Evolutionary conservation across 2,329 filamentous ascomycete genomes (phyloP).

Genomic region (Talaromyces sp.): DNA sequence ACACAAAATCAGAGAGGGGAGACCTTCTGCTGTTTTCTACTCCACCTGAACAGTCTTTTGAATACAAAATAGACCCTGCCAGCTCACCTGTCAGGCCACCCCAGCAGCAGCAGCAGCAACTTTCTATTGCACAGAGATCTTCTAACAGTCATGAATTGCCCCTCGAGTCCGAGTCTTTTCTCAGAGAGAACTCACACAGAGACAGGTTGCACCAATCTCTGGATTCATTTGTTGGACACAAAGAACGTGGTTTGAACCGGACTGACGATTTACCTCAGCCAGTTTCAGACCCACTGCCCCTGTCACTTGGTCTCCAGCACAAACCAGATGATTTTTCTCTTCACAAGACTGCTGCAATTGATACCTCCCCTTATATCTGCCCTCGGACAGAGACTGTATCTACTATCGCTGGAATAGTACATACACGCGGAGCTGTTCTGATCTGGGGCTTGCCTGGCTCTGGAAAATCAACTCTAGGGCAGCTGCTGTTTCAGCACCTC

Average conservation of each 20-base stretch:
- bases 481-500: background rate
- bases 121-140: background rate
- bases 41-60: background rate
- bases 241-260: background rate
- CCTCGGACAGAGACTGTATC: background rate
- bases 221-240: background rate
- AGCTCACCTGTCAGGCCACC: background rate
- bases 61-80: background rate
- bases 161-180: background rate
- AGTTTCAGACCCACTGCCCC: background rate
- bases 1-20: background rate
- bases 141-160: background rate
- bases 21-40: background rate
- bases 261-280: background rate
- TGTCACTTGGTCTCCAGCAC: background rate
- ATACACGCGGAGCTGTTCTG: background rate
- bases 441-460: conserved; percentile 4
- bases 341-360: background rate
- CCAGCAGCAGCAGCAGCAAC: background rate
- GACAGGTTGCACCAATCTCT: too few species aligned
- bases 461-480: background rate
- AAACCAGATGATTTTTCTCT: background rate
- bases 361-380: background rate
- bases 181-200: background rate
- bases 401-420: background rate